These are phyloP conservation scores for Sophora flavescens DNA, from an alignment of 306 rosid species.

Conservation along the genomic window DNA sequence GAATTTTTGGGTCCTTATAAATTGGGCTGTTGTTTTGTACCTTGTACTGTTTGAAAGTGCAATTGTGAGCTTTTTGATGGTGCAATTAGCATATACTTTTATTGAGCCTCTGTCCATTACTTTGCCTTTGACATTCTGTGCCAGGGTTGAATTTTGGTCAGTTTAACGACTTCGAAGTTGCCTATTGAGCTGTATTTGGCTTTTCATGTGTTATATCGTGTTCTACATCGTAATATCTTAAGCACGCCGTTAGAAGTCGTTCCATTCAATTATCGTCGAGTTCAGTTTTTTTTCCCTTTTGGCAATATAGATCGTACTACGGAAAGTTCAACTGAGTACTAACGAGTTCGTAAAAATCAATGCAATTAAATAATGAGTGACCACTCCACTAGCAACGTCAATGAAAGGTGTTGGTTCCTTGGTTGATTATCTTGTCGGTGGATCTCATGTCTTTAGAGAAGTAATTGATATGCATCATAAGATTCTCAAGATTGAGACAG, in stretches of 20 bases:
- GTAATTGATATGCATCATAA: no score
- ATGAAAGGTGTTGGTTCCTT: no score
- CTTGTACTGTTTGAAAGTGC: slow-evolving; percentile 26
- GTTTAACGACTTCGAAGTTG: slow-evolving; percentile 12
- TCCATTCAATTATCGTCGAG: neutral
- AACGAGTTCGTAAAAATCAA: neutral
- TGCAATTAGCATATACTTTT: slow-evolving; percentile 14
- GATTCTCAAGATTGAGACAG: no score
- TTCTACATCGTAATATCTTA: neutral
- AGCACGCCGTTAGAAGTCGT: neutral
- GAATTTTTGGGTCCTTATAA: slow-evolving; percentile 49
- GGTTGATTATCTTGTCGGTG: no score
- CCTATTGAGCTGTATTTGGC: neutral
- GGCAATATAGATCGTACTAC: neutral
- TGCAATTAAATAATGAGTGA: neutral
- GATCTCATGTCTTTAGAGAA: no score
- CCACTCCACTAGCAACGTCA: no score
- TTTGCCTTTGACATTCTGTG: slow-evolving; percentile 27
- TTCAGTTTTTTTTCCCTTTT: neutral
- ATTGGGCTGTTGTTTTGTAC: slow-evolving; percentile 39
- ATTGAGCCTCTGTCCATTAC: slow-evolving; percentile 3
- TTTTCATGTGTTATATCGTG: slow-evolving; percentile 12
- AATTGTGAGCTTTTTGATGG: slow-evolving; percentile 32
- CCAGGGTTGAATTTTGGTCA: slow-evolving; percentile 3
- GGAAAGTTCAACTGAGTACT: neutral